These are phyloP conservation scores for Amauroascus verrucosus DNA, from an alignment of 2,329 filamentous ascomycete genomes.

Conservation along the genomic window DNA sequence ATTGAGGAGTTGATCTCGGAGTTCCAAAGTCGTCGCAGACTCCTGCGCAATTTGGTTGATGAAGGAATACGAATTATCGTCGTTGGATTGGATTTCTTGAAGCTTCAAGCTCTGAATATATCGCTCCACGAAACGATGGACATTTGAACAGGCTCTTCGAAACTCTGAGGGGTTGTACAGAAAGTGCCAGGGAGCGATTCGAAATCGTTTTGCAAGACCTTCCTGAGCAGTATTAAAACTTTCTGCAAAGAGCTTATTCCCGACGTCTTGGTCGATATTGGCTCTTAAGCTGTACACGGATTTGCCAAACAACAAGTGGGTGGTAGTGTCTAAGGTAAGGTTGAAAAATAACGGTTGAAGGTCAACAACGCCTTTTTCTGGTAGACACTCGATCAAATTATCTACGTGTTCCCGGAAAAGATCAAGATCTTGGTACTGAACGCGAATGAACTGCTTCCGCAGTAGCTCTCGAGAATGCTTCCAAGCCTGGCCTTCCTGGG, in stretches of 20 bases:
- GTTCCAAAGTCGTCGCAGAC: conserved; percentile 47
- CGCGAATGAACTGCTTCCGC: conserved; percentile 43
- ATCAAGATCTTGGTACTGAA: conserved; percentile 44
- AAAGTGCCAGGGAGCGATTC: conserved; percentile 26
- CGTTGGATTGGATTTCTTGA: conserved; percentile 51
- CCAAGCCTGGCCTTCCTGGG: conserved; percentile 40
- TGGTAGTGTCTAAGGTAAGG: conserved; percentile 64
- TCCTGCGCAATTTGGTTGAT: conserved; percentile 65
- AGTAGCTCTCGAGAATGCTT: conserved; percentile 33
- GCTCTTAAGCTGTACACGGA: conserved; percentile 46
- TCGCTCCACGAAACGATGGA: conserved; percentile 19
- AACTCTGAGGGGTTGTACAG: conserved; percentile 24
- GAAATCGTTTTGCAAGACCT: conserved; percentile 21
- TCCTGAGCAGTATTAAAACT: conserved; percentile 21
- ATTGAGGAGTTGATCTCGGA: conserved; percentile 66
- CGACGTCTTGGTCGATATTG: background rate
- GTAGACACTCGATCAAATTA: conserved; percentile 48
- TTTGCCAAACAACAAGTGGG: conserved; percentile 65
- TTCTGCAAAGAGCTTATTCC: conserved; percentile 19
- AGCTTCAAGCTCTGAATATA: conserved; percentile 34
- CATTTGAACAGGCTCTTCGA: conserved; percentile 21
- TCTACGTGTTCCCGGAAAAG: conserved; percentile 52
- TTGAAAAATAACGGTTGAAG: conserved; percentile 54
- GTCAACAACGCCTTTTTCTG: conserved; percentile 44
- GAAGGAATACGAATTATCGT: conserved; percentile 46